These are phyloP conservation scores for Cryptomeria japonica DNA, from an alignment of 75 land plant species.

Conservation along the genomic window DNA sequence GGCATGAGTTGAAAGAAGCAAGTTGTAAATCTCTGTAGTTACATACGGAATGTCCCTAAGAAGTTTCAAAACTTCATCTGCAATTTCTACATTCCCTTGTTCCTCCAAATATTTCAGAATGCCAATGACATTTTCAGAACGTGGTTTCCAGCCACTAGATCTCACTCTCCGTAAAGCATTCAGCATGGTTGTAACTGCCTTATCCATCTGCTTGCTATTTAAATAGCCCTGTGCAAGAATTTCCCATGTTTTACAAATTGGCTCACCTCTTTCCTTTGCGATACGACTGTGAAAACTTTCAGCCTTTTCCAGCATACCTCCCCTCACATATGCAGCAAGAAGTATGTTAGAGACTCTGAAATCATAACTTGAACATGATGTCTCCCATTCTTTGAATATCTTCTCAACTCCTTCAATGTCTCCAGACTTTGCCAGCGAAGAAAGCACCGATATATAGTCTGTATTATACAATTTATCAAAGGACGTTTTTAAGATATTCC, in stretches of 20 bases:
- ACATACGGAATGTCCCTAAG: slow-evolving; percentile 43
- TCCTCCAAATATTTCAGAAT: slow-evolving; percentile 35
- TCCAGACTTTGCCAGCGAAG: slow-evolving; percentile 47
- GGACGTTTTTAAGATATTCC: slow-evolving; percentile 41
- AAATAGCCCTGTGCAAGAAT: slow-evolving; percentile 56
- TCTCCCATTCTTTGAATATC: slow-evolving; percentile 51
- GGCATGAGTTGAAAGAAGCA: slow-evolving; percentile 41
- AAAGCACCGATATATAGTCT: slow-evolving; percentile 52
- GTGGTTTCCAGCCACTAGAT: slow-evolving; percentile 37
- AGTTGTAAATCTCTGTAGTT: slow-evolving; percentile 48
- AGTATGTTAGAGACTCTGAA: slow-evolving; percentile 48
- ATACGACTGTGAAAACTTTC: slow-evolving; percentile 35
- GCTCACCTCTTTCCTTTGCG: slow-evolving; percentile 25
- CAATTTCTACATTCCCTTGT: slow-evolving; percentile 37
- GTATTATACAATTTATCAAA: slow-evolving; percentile 43
- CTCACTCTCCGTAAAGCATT: slow-evolving; percentile 35
- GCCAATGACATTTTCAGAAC: slow-evolving; percentile 29
- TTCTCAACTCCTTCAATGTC: slow-evolving; percentile 54
- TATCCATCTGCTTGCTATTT: slow-evolving; percentile 25
- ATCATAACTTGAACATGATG: slow-evolving; percentile 31
- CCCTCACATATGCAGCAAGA: slow-evolving; percentile 45
- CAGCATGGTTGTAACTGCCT: slow-evolving; percentile 37
- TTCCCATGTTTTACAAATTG: slow-evolving; percentile 56
- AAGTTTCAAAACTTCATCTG: slow-evolving; percentile 39
- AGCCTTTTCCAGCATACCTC: slow-evolving; percentile 43